phyloP scores from a whole-genome alignment of 2,329 filamentous ascomycete genomes.

The Aspergillus melleus region DNA sequence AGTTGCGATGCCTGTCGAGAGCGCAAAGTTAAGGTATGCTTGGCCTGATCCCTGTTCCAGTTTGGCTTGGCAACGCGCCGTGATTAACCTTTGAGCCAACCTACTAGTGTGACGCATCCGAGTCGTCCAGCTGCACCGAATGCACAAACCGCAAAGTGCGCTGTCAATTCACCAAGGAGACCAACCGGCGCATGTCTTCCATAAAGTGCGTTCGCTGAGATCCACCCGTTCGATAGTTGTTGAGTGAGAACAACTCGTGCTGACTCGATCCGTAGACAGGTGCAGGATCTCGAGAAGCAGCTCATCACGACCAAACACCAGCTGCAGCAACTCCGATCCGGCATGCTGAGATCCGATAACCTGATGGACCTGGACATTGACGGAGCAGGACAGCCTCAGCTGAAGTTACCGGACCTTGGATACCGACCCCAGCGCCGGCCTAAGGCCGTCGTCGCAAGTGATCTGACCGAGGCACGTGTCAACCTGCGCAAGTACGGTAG shows the following conservation, averaged over 20 bases:
- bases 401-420: conserved; percentile 65
- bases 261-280: conserved; percentile 58
- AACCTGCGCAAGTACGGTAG: conserved; percentile 73
- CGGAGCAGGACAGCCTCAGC: conserved; percentile 43
- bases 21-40: conserved; percentile 63
- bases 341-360: conserved; percentile 55
- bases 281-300: conserved; percentile 94
- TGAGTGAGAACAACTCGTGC: conserved; percentile 10
- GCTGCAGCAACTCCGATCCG: conserved; percentile 70
- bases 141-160: conserved; percentile 95
- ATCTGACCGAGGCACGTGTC: conserved; percentile 69
- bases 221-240: neutral
- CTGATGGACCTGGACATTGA: conserved; percentile 46
- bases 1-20: conserved; percentile 97
- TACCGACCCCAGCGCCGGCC: conserved; percentile 65
- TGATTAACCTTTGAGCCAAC: conserved; percentile 5
- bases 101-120: conserved; percentile 82
- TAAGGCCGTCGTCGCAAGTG: conserved; percentile 61
- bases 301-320: conserved; percentile 77
- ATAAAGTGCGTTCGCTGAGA: conserved; percentile 67
- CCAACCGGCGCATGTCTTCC: conserved; percentile 96
- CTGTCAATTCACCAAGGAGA: conserved; percentile 99
- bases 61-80: neutral
- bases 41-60: neutral
- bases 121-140: conserved; percentile 93